Evolutionary conservation across 176 grass and related monocot genomes (phyloP).

Genomic region (Luzula sylvatica): DNA sequence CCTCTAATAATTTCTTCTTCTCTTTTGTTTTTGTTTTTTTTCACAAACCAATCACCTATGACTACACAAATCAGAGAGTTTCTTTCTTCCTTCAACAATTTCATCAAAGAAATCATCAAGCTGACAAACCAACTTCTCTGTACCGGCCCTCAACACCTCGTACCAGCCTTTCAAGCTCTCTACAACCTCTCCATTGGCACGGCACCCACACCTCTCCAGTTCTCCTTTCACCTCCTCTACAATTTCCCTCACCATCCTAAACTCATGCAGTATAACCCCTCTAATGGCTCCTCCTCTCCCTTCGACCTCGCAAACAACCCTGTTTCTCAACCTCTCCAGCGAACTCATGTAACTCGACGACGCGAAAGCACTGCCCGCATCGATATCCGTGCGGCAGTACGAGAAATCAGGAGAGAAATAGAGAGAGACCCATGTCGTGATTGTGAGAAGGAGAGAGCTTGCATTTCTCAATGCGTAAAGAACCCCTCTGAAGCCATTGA

Average conservation of each 20-base stretch:
- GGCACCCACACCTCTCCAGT: constrained; percentile 49
- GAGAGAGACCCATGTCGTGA: constrained; percentile 48
- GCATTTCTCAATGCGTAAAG: constrained; percentile 74
- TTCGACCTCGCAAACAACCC: constrained; percentile 49
- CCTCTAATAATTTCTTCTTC: constrained; percentile 3
- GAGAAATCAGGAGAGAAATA: constrained; percentile 14
- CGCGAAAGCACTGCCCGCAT: background rate
- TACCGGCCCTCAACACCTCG: constrained; percentile 63
- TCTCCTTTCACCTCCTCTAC: constrained; percentile 57
- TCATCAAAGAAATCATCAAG: constrained; percentile 98
- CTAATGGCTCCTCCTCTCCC: background rate
- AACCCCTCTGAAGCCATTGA: constrained; percentile 83
- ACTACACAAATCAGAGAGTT: constrained; percentile 91
- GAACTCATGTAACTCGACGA: constrained; percentile 41
- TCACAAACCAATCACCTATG: constrained; percentile 34
- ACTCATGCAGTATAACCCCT: constrained; percentile 61
- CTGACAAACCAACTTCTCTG: constrained; percentile 75
- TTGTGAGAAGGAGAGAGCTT: constrained; percentile 71
- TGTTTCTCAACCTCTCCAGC: constrained; percentile 66
- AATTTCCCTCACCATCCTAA: constrained; percentile 38
- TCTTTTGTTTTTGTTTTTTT: background rate
- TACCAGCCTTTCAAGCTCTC: constrained; percentile 70
- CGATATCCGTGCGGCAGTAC: background rate
- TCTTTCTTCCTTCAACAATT: constrained; percentile 96
- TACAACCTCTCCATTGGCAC: constrained; percentile 45